Base-by-base conservation (phyloP, 2,329 filamentous ascomycete species). In the Ophiostoma triangulosporum region DNA sequence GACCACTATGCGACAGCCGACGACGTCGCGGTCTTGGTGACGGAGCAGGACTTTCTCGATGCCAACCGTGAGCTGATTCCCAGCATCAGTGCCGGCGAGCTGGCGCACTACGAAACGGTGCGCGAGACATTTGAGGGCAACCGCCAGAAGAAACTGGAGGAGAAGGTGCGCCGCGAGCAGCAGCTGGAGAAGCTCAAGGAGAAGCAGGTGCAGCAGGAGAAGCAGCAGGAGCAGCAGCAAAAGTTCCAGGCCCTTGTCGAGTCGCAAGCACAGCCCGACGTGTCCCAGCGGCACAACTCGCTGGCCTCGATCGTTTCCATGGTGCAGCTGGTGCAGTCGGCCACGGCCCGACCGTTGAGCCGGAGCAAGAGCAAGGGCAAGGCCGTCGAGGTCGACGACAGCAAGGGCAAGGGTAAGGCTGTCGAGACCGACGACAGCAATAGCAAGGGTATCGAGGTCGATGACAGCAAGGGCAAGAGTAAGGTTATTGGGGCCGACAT, bases 21-120 rank as follows among this genome's bases (percentile, higher is more conserved):
- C 48, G 93, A 98, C 64, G 80, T 91, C 1, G 79, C 84, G 26
- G 91, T 98, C 59, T 82, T 87, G 70, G 93, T 98, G 27, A 86
- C 81, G 1, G 91, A 96, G 66, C 78, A 85, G 49, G 93, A 98
- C 67, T 98, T 98, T 64, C 65, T 84, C 22, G 78, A 79, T 26
- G 93, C 93, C 1, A 82, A 91, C 62, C 72, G 73, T 43, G 93
- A 97, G 69, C 76, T 98, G 38, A 83, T 97, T n/a, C 90, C 90
- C 15, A 90, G 84, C 69, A 93, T 98, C 51, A 95, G 88, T 63
- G 83, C 85, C 11, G 91, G 95, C 57, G 93, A 98, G 70, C 71
- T 98, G 38, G 78, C 84, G 48, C 93, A 98, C 65, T 98, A 97
- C 62, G 87, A 95, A 64, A 73, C 78, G 0, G 91, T 98, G 6